These are phyloP conservation scores for Zoysia matrella DNA, from an alignment of 202 grass and related monocot species.

Conservation along the genomic window DNA sequence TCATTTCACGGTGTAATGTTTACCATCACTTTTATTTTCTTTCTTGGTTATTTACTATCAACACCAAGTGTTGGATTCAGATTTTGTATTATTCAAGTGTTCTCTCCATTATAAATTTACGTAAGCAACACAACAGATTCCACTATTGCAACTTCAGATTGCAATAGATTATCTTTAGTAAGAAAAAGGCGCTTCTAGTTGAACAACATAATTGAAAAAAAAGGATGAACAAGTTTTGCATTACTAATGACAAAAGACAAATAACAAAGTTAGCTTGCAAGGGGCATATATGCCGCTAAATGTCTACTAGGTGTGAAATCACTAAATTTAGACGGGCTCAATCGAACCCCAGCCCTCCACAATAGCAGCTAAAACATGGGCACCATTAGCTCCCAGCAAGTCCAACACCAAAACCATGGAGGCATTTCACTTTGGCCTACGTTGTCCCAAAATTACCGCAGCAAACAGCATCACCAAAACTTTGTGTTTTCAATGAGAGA, in stretches of 20 bases:
- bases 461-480: not conserved
- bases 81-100: not conserved
- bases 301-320: not conserved
- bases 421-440: not conserved
- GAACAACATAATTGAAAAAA: not conserved
- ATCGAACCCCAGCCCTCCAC: not conserved
- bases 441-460: not conserved
- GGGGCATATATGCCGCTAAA: not conserved
- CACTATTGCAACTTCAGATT: not conserved
- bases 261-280: not conserved
- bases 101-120: not conserved
- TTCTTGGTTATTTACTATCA: not conserved
- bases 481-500: not conserved
- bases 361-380: not conserved
- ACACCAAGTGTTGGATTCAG: not conserved
- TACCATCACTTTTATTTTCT: not conserved
- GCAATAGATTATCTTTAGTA: not conserved
- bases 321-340: not conserved
- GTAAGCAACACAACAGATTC: not conserved
- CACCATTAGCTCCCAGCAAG: not conserved
- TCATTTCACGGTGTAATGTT: not conserved
- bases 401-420: not conserved
- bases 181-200: not conserved
- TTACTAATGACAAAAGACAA: not conserved
- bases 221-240: not conserved